These are phyloP conservation scores for Debaryomyces sp. DNA, from an alignment of 1,139 yeast species.

Conservation along the genomic window DNA sequence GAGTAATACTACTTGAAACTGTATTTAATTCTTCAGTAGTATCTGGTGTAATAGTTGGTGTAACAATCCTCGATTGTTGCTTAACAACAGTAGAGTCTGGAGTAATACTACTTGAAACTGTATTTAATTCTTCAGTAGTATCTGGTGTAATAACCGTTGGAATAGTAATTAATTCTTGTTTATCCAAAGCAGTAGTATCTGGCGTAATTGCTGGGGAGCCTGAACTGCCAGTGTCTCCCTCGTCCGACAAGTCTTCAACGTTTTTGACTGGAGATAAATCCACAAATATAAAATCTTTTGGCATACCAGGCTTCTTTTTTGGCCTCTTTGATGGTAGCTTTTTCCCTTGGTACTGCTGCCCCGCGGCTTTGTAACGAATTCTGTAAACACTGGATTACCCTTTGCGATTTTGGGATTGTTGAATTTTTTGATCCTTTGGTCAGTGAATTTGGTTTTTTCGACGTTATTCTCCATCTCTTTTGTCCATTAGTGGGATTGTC, in stretches of 20 bases:
- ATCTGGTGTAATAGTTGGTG: too few relatives aligned
- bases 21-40: background rate
- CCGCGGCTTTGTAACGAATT: conserved; percentile 48
- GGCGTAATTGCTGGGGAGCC: conserved; percentile 2
- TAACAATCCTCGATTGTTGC: too few relatives aligned
- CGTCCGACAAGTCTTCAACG: conserved; percentile 21
- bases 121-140: background rate
- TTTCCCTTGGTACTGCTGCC: conserved; percentile 35
- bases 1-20: background rate
- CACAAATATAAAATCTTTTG: conserved; percentile 56
- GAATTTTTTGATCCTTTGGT: conserved; percentile 17
- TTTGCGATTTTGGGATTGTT: conserved; percentile 10
- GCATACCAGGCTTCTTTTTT: conserved; percentile 53
- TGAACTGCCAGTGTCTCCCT: background rate
- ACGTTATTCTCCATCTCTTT: conserved; percentile 52
- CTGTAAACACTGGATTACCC: conserved; percentile 44
- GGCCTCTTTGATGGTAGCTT: conserved; percentile 56
- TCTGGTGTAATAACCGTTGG: conserved; percentile 1
- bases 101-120: background rate
- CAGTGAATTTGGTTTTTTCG: conserved; percentile 22
- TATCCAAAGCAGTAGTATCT: background rate
- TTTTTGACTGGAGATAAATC: conserved; percentile 55
- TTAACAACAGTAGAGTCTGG: too few relatives aligned
- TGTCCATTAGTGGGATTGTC: conserved; percentile 52
- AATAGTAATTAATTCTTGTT: too few relatives aligned